phyloP scores from a whole-genome alignment of 106 monocot species.

The Apostasia shenzhenica region DNA sequence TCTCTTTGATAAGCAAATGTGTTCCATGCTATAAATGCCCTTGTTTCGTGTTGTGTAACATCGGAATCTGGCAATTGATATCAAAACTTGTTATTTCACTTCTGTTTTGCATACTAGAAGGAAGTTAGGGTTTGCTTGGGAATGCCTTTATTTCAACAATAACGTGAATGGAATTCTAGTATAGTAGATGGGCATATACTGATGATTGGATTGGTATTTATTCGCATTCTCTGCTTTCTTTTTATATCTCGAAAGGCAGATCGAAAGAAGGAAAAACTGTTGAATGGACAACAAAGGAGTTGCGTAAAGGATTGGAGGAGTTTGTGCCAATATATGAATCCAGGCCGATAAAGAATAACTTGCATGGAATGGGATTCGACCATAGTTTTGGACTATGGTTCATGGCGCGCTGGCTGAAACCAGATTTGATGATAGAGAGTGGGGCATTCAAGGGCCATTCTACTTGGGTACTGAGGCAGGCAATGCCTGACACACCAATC shows the following conservation, averaged over 20 bases:
- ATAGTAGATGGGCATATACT: neutral
- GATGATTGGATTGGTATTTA: neutral
- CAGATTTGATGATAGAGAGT: constrained; percentile 84
- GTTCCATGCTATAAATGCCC: too few species aligned
- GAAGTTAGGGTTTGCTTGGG: too few species aligned
- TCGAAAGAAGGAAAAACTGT: constrained; percentile 75
- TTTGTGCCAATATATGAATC: constrained; percentile 83
- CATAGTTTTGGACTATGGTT: constrained; percentile 95
- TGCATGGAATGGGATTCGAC: constrained; percentile 91
- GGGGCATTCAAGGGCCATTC: constrained; percentile 93
- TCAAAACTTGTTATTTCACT: too few species aligned
- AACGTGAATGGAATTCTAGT: too few species aligned
- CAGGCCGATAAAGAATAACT: constrained; percentile 84
- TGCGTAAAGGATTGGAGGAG: constrained; percentile 76
- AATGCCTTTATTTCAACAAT: too few species aligned
- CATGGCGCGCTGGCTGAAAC: constrained; percentile 72
- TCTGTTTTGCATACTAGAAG: too few species aligned
- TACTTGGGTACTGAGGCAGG: constrained; percentile 84
- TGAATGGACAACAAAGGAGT: constrained; percentile 64
- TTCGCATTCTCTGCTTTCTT: constrained; percentile 1
- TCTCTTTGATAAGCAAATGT: too few species aligned
- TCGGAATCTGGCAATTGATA: too few species aligned
- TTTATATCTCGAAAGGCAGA: constrained; percentile 75
- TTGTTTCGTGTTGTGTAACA: too few species aligned
- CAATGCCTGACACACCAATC: constrained; percentile 55